These are phyloP conservation scores for Candida glucosophila DNA, from an alignment of 1,139 yeast species.

Conservation along the genomic window DNA sequence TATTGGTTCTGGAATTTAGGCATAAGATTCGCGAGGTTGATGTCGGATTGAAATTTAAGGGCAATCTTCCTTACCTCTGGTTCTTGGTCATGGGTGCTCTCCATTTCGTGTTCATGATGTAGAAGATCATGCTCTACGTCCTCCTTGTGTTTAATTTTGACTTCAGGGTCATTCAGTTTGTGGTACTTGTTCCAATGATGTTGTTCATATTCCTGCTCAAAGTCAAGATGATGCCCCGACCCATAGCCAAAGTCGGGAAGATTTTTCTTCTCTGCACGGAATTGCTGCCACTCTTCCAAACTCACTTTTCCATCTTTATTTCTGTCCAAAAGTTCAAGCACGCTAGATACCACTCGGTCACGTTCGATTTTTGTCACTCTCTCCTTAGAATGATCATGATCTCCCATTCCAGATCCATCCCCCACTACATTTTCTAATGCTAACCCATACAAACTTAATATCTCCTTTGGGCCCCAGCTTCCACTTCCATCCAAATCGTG, in stretches of 20 bases:
- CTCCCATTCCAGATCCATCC: slow-evolving; percentile 86
- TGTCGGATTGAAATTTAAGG: slow-evolving; percentile 21
- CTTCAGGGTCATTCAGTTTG: slow-evolving; percentile 74
- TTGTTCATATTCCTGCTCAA: slow-evolving; percentile 85
- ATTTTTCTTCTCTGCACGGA: slow-evolving; percentile 52
- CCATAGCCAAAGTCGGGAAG: slow-evolving; percentile 93
- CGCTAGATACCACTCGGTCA: slow-evolving; percentile 45
- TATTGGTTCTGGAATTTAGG: slow-evolving; percentile 17
- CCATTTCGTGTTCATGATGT: slow-evolving; percentile 83
- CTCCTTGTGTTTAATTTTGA: slow-evolving; percentile 71
- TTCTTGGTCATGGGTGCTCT: slow-evolving; percentile 50
- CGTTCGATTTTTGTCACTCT: slow-evolving; percentile 48
- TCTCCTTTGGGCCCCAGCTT: slow-evolving; percentile 52
- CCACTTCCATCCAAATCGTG: slow-evolving; percentile 62
- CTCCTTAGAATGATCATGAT: slow-evolving; percentile 51
- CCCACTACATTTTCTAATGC: slow-evolving; percentile 68
- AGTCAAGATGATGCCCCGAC: slow-evolving; percentile 95
- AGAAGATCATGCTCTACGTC: slow-evolving; percentile 84
- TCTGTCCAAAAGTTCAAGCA: slow-evolving; percentile 55
- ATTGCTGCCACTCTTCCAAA: slow-evolving; percentile 66
- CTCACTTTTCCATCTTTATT: slow-evolving; percentile 60
- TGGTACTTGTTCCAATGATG: slow-evolving; percentile 94
- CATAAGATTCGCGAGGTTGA: slow-evolving; percentile 30
- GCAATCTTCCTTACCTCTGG: slow-evolving; percentile 32
- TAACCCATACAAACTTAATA: slow-evolving; percentile 74